These are phyloP conservation scores for Colletotrichum endophyticum DNA, from an alignment of 2,329 filamentous ascomycete species.

Conservation along the genomic window DNA sequence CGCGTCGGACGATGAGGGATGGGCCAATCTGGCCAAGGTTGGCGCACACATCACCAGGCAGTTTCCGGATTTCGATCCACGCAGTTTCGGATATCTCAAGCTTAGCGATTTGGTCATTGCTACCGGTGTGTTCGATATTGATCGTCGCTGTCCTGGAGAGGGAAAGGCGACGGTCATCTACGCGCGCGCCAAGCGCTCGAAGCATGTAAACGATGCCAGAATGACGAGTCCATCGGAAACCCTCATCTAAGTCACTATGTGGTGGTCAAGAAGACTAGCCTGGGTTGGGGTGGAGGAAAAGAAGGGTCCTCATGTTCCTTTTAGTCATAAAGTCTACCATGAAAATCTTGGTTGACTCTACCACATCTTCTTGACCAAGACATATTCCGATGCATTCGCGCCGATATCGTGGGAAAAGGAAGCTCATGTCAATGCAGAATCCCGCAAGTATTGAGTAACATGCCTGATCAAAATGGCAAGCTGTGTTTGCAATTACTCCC, in stretches of 20 bases:
- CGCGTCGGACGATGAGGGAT: conserved; percentile 28
- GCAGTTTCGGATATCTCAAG: conserved; percentile 30
- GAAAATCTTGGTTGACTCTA: too few relatives aligned
- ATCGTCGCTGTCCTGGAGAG: not conserved
- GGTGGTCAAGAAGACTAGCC: too few relatives aligned
- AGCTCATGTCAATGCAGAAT: not conserved
- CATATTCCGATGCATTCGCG: not conserved
- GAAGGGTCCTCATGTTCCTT: too few relatives aligned
- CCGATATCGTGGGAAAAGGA: not conserved
- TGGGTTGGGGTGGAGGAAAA: too few relatives aligned
- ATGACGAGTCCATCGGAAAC: too few relatives aligned
- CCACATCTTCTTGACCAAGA: not conserved
- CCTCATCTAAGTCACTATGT: too few relatives aligned
- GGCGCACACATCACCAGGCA: conserved; percentile 28
- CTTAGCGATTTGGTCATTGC: not conserved
- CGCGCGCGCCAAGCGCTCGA: not conserved
- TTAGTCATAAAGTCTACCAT: too few relatives aligned
- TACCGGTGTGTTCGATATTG: not conserved
- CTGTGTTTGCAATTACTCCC: not conserved
- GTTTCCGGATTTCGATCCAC: conserved; percentile 33
- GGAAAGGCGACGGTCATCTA: not conserved
- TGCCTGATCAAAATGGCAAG: not conserved
- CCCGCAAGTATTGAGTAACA: not conserved
- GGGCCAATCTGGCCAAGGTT: conserved; percentile 30
- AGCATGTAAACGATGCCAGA: not conserved